These are phyloP conservation scores for Trichoderma sp. DNA, from an alignment of 2,329 filamentous ascomycete species.

Conservation along the genomic window DNA sequence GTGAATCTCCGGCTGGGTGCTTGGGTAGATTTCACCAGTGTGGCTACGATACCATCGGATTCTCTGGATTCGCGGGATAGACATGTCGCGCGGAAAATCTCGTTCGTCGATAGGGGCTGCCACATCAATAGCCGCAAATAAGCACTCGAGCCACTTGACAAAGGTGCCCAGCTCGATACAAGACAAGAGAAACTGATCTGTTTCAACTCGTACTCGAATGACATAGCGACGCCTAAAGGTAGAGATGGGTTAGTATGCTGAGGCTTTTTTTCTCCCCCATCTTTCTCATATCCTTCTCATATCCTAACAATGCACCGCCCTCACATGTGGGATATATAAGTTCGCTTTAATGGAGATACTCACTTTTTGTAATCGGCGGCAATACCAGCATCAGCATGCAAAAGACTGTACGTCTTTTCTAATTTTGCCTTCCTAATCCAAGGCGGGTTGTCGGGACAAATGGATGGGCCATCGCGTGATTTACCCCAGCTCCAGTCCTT, in stretches of 20 bases:
- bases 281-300: neutral
- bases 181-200: slow-evolving; percentile 73
- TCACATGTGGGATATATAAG: neutral
- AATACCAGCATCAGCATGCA: slow-evolving; percentile 75
- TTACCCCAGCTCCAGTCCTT: slow-evolving; percentile 57
- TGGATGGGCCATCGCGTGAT: slow-evolving; percentile 52
- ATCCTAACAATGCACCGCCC: neutral
- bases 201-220: slow-evolving; percentile 72
- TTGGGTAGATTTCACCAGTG: slow-evolving; percentile 32
- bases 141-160: slow-evolving; percentile 68
- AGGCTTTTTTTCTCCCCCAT: neutral
- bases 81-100: slow-evolving; percentile 64
- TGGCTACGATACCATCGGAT: slow-evolving; percentile 55
- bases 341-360: slow-evolving; percentile 35
- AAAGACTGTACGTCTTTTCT: slow-evolving; percentile 69
- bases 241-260: neutral
- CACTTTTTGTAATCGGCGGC: slow-evolving; percentile 74
- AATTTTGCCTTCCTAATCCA: slow-evolving; percentile 60
- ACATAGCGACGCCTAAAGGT: slow-evolving; percentile 61
- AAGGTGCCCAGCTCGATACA: slow-evolving; percentile 67
- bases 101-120: slow-evolving; percentile 72
- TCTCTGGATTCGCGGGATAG: slow-evolving; percentile 60
- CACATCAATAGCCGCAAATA: slow-evolving; percentile 75
- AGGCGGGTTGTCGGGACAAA: slow-evolving; percentile 54
- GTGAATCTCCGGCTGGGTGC: slow-evolving; percentile 18